Conservation (phyloP, 208 protist genomes). For the Porcisia hertigi region DNA sequence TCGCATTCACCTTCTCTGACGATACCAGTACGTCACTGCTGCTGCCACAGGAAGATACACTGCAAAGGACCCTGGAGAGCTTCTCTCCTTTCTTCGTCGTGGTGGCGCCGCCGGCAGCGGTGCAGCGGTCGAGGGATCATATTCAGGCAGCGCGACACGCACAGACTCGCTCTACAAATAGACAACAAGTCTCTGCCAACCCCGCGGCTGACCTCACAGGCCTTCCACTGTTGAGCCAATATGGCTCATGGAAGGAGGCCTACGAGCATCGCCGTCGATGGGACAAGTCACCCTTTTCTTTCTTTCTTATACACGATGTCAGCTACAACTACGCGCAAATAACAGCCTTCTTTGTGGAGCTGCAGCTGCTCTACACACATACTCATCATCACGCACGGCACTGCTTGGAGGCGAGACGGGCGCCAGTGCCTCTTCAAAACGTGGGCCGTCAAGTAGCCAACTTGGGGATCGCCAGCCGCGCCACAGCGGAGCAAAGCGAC, state of each 20-base stretch:
- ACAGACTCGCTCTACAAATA: constrained; percentile 20
- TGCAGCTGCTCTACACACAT: constrained; percentile 54
- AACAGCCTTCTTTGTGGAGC: constrained; percentile 67
- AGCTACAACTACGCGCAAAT: constrained; percentile 88
- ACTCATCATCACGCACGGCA: constrained; percentile 52
- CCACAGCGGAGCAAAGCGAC: constrained; percentile 26
- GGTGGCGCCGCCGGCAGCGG: constrained; percentile 46
- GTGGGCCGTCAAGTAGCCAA: constrained; percentile 24
- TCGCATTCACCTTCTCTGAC: background rate
- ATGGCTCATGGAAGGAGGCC: constrained; percentile 78
- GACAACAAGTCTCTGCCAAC: constrained; percentile 3
- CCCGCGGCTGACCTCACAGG: constrained; percentile 56
- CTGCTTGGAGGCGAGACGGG: constrained; percentile 41
- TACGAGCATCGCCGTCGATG: constrained; percentile 80
- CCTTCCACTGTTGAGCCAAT: constrained; percentile 83
- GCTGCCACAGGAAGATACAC: constrained; percentile 43
- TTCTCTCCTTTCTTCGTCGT: constrained; percentile 88
- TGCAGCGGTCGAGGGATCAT: constrained; percentile 50
- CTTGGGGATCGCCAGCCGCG: constrained; percentile 11
- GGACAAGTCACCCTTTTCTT: constrained; percentile 69
- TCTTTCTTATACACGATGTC: constrained; percentile 81
- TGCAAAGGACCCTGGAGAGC: constrained; percentile 63
- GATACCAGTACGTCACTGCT: background rate
- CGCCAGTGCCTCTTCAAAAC: constrained; percentile 31
- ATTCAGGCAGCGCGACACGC: constrained; percentile 32